Base-by-base conservation (phyloP, 441 rosid species). In the Erodium texanum region DNA sequence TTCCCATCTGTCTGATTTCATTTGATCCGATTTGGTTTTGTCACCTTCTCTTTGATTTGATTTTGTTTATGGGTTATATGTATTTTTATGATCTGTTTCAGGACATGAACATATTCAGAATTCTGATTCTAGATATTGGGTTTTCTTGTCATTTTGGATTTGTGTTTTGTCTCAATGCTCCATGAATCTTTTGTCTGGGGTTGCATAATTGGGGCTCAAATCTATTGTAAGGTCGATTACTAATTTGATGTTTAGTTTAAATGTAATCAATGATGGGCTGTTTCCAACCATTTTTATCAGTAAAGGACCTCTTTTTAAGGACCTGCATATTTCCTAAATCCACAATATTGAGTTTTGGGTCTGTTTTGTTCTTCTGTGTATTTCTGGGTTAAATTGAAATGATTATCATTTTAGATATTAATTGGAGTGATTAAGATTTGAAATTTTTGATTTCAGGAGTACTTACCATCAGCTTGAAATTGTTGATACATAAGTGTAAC, bases 401-500 rank as follows among this genome's bases (percentile, higher is more conserved):
- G n/a, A n/a, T 36, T 7, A 7, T 10, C 41, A 36, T 36, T 1
- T 43, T 10, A 43, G 12, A 43, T 43, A 15, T 15, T 43, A 43
- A 43, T 43, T 43, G 50, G 50, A 43, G 15, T 43, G 50, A 43
- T 10, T 12, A 43, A 43, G 50, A 54, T n/a, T 20, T n/a, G 34
- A 24, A 3, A 3, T 12, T 24, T 0, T 61, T 1, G 2, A 61
- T 61, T 61, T 22, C 34, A 22, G 34, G 34, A 61, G 34, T 34
- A 61, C n/a, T 20, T 27, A 22, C 16, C 6, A 24, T 9, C 43
- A 7, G 66, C 36, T 50, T 41, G 22, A 34, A 54, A 56, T 45
- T 27, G 16, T 72, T 48, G 52, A 48, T 45, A 52, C 27, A 6
- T 7, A 43, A 45, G 23, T 66, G 70, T 66, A 43, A 22, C 50